Evolutionary conservation across 805 yeast genomes (phyloP), one percentile per base, ranked within the genome.

Genomic region (Kodamaea restingae): DNA sequence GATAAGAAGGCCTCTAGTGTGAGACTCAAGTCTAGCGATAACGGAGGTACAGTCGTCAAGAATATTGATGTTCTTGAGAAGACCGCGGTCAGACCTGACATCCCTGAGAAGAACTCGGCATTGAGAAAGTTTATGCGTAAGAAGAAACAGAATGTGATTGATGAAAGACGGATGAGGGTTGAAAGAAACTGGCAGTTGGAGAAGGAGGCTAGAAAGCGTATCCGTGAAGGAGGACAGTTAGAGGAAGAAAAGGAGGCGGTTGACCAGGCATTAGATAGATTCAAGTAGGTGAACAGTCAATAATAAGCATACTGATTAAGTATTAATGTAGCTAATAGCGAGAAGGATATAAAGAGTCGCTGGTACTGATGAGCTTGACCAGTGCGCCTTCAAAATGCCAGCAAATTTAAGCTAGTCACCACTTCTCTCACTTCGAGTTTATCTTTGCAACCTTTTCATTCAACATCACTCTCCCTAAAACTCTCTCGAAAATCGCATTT

Each of bases 111-210:
- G 61, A 87, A 88, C 63, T 87, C 97, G 7, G 81, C 88, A 1
- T 65, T 91, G 44, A 81, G 96, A 57, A 76, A 81, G 39, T 80
- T 81, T 58, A 65, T 85, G 62, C 80, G 95, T 59, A 90, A 86
- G 75, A 84, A 83, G 73, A 80, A 81, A 40, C 80, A 76, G 58
- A 88, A 88, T 55, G 90, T 88, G 32, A 78, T 90, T 45, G 95
- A 88, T 58, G 87, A 88, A 60, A 80, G 96, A 53, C 82, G 81
- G 51, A 54, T 82, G 57, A 78, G 95, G 48, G 71, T 86, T 9
- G 90, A 90, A 56, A 75, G 74, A 40, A 85, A 85, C 49, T 68
- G 87, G 56, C 75, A 75, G 56, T 73, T 71, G 50, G 97, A 91
- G 62, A 85, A 88, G 63, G 75, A 75, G 39, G 64, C 78, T 18